Conservation (phyloP, 2,329 filamentous ascomycete genomes). For the Setomelanomma holmii region DNA sequence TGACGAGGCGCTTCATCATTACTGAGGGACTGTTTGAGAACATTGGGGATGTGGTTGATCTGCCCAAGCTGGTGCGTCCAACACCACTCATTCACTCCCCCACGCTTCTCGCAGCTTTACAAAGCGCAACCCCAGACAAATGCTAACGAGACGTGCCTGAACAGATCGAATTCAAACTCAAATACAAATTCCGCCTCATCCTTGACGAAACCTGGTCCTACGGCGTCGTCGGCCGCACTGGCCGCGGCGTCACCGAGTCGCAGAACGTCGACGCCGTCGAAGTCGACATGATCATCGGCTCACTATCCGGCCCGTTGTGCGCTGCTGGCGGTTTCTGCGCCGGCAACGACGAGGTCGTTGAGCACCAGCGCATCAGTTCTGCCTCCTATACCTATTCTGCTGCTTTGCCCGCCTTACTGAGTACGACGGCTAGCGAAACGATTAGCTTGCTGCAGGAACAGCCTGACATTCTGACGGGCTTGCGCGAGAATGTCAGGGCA, state of each 20-base stretch:
- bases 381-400: slow-evolving; percentile 95
- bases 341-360: slow-evolving; percentile 87
- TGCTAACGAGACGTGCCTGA: neutral
- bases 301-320: slow-evolving; percentile 86
- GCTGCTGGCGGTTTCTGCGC: slow-evolving; percentile 96
- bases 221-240: slow-evolving; percentile 88
- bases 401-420: slow-evolving; percentile 88
- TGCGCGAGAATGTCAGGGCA: slow-evolving; percentile 84
- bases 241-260: slow-evolving; percentile 90
- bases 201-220: slow-evolving; percentile 98
- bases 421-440: slow-evolving; percentile 94
- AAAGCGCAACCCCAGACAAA: too few relatives aligned
- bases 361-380: slow-evolving; percentile 93
- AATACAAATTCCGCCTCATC: slow-evolving; percentile 97
- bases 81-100: too few relatives aligned
- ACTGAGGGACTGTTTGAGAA: slow-evolving; percentile 95
- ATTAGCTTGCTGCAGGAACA: slow-evolving; percentile 84
- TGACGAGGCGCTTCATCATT: slow-evolving; percentile 93
- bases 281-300: slow-evolving; percentile 97
- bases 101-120: too few relatives aligned
- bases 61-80: slow-evolving; percentile 76
- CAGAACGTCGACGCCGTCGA: slow-evolving; percentile 94
- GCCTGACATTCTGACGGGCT: slow-evolving; percentile 78
- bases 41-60: slow-evolving; percentile 80
- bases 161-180: slow-evolving; percentile 87